A percentile compares a stretch with the other conserved stretches of the same genome.
Conservation (phyloP, 176 grass and related monocot genomes). For the Triticum urartu region DNA sequence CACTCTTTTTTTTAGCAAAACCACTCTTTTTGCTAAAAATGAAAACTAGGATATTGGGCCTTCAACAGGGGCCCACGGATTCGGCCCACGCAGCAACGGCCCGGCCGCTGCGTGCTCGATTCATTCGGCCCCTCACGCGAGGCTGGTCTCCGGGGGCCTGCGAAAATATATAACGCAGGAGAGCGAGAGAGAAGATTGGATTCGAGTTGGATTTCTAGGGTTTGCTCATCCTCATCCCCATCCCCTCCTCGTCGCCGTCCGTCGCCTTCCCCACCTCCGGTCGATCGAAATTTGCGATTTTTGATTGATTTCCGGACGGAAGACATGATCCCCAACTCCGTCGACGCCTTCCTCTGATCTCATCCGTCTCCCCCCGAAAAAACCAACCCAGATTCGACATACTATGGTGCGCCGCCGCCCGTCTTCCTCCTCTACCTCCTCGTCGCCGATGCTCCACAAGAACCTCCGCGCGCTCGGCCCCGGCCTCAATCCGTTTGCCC, state of each 20-base stretch:
- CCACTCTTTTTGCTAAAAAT: too few species aligned
- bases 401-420: constrained; percentile 62
- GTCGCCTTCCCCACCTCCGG: not conserved
- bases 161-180: too few species aligned
- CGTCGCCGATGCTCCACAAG: constrained; percentile 46
- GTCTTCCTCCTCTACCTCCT: not conserved
- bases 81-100: too few species aligned
- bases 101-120: too few species aligned
- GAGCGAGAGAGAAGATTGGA: not conserved
- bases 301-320: not conserved
- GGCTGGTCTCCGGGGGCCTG: too few species aligned
- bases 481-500: constrained; percentile 93
- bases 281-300: not conserved
- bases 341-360: constrained; percentile 2
- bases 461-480: constrained; percentile 81
- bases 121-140: too few species aligned
- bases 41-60: too few species aligned
- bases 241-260: too few species aligned
- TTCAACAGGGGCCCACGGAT: too few species aligned
- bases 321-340: constrained; percentile 47
- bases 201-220: constrained; percentile 23
- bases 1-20: too few species aligned
- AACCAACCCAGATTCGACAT: not conserved
- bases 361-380: not conserved
- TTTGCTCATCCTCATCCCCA: not conserved